Conservation (phyloP, 441 rosid genomes). For the Erodium trifolium region DNA sequence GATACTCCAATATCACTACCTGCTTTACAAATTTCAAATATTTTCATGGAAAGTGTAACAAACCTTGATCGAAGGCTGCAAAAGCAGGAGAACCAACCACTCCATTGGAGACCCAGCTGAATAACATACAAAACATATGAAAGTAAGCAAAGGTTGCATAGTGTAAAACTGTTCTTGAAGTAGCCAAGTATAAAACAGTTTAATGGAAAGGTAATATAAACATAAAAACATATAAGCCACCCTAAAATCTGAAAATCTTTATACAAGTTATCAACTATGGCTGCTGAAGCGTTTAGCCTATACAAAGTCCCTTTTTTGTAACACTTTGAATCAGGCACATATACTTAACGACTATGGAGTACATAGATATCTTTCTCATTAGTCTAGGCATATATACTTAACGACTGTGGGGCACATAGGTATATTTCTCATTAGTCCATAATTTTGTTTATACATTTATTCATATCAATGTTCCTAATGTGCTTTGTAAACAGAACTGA, state of each 20-base stretch:
- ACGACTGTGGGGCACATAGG: too few relatives aligned
- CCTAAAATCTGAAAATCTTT: background rate
- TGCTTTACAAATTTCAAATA: background rate
- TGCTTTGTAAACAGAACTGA: background rate
- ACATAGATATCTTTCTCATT: background rate
- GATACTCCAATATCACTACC: constrained; percentile 6
- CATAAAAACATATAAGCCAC: background rate
- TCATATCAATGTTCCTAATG: background rate
- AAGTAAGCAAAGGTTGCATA: background rate
- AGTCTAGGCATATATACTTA: too few relatives aligned
- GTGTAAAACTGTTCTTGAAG: background rate
- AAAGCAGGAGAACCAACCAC: constrained; percentile 98
- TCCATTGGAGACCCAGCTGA: constrained; percentile 95
- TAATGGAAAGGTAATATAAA: background rate
- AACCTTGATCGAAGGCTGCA: constrained; percentile 97
- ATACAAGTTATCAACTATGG: background rate
- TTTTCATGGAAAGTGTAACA: constrained; percentile 13
- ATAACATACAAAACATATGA: background rate
- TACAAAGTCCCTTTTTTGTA: background rate
- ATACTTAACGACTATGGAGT: background rate
- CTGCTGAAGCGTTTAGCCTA: background rate
- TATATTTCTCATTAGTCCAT: background rate
- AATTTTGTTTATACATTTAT: background rate
- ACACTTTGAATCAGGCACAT: background rate
- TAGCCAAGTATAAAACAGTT: background rate